phyloP scores from a whole-genome alignment of 768 basidiomycete genomes.

The Tylopilus felleus region DNA sequence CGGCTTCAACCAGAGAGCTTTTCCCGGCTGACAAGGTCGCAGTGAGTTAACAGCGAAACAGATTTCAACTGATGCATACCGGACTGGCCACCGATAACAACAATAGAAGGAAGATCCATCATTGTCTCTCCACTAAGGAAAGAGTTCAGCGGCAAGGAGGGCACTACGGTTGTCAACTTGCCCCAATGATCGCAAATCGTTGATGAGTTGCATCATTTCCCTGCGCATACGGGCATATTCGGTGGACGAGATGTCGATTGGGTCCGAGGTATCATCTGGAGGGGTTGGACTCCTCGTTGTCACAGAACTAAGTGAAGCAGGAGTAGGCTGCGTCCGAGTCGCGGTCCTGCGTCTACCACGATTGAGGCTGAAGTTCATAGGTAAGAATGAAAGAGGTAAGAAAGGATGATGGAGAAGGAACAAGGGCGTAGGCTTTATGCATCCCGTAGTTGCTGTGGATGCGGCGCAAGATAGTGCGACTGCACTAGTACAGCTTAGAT shows the following conservation, averaged over 20 bases:
- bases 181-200: slow-evolving; percentile 42
- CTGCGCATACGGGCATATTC: slow-evolving; percentile 41
- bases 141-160: background rate
- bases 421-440: slow-evolving; percentile 8
- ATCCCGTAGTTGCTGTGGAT: background rate
- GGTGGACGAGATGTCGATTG: slow-evolving; percentile 25
- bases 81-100: slow-evolving; percentile 56
- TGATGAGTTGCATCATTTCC: slow-evolving; percentile 39
- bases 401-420: background rate
- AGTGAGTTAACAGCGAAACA: background rate
- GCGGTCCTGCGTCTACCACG: background rate
- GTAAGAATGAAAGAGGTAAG: background rate
- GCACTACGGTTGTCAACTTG: slow-evolving; percentile 5
- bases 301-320: slow-evolving; percentile 1
- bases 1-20: slow-evolving; percentile 57
- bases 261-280: slow-evolving; percentile 12
- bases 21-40: slow-evolving; percentile 46
- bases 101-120: slow-evolving; percentile 49
- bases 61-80: slow-evolving; percentile 30
- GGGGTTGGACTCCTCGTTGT: slow-evolving; percentile 3
- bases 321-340: background rate
- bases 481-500: background rate
- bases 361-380: slow-evolving; percentile 5
- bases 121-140: slow-evolving; percentile 33
- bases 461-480: background rate